These are phyloP conservation scores for Mucor velutinosus DNA, from an alignment of 371 early-diverging fungal species.

Conservation along the genomic window DNA sequence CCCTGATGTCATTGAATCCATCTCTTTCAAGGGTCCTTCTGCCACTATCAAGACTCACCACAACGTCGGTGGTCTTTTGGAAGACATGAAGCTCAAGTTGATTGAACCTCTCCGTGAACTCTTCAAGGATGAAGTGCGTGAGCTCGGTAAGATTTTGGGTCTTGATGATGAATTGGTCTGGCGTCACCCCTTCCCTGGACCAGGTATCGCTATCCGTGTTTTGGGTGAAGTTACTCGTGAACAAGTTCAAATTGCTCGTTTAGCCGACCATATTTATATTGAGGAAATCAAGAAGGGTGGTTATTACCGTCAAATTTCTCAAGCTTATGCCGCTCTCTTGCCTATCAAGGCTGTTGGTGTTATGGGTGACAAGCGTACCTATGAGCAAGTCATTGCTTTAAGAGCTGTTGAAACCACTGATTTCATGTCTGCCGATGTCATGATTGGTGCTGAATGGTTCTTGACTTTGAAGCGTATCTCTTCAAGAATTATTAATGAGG, in stretches of 20 bases:
- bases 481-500: conserved; percentile 96
- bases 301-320: conserved; percentile 93
- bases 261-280: conserved; percentile 96
- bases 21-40: conserved; percentile 98
- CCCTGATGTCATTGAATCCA: conserved; percentile 98
- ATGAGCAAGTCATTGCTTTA: conserved; percentile 97
- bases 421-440: conserved; percentile 99
- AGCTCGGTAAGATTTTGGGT: conserved; percentile 83
- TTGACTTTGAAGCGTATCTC: conserved; percentile 82
- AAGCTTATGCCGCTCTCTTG: conserved; percentile 95
- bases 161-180: conserved; percentile 95
- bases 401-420: conserved; percentile 96
- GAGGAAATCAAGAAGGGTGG: conserved; percentile 97
- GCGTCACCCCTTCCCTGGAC: conserved; percentile 99
- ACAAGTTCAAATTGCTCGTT: conserved; percentile 92
- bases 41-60: conserved; percentile 99
- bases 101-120: conserved; percentile 97
- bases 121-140: conserved; percentile 98
- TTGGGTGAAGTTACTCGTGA: conserved; percentile 92
- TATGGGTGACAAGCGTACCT: conserved; percentile 98
- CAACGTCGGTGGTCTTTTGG: conserved; percentile 96
- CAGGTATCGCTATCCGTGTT: conserved; percentile 97
- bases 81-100: conserved; percentile 95
- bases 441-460: conserved; percentile 57
- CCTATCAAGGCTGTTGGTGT: conserved; percentile 97